phyloP scores from a whole-genome alignment of 192 early-diverging fungal species.

The Podila clonocystis region DNA sequence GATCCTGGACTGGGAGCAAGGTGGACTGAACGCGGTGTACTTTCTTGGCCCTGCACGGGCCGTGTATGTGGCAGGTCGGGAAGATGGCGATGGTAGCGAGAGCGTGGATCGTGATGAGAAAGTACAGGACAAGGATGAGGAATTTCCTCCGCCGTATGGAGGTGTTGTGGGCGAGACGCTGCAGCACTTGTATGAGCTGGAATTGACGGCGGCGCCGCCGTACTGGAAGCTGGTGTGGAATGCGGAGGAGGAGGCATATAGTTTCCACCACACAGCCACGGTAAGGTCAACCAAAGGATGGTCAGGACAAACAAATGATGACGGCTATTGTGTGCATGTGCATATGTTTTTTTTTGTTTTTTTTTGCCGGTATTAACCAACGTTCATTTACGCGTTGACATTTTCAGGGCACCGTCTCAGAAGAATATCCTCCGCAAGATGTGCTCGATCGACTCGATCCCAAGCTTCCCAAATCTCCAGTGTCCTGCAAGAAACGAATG shows the following conservation, averaged over 20 bases:
- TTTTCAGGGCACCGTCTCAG: not conserved
- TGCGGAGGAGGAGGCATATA: not conserved
- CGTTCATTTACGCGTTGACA: not conserved
- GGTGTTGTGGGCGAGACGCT: conserved; percentile 32
- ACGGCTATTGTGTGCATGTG: too few species aligned
- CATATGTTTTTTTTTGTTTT: too few species aligned
- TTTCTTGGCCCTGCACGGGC: conserved; percentile 32
- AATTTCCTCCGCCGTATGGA: conserved; percentile 14
- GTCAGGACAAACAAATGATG: too few species aligned
- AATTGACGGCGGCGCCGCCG: conserved; percentile 7
- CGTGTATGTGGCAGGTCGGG: not conserved
- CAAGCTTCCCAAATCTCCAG: not conserved
- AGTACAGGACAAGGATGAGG: not conserved
- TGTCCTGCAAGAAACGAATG: not conserved
- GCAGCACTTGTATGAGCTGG: conserved; percentile 14
- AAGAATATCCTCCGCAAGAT: not conserved
- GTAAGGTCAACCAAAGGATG: conserved; percentile 4
- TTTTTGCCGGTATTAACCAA: not conserved
- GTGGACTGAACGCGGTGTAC: conserved; percentile 26
- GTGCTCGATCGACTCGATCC: not conserved
- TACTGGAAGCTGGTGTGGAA: conserved; percentile 25
- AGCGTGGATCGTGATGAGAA: not conserved
- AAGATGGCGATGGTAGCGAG: not conserved
- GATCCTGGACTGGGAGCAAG: conserved; percentile 47
- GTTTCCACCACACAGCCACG: conserved; percentile 6